Conservation (phyloP, 1,284 basidiomycete species). For the Rhodotorula mucilaginosa region DNA sequence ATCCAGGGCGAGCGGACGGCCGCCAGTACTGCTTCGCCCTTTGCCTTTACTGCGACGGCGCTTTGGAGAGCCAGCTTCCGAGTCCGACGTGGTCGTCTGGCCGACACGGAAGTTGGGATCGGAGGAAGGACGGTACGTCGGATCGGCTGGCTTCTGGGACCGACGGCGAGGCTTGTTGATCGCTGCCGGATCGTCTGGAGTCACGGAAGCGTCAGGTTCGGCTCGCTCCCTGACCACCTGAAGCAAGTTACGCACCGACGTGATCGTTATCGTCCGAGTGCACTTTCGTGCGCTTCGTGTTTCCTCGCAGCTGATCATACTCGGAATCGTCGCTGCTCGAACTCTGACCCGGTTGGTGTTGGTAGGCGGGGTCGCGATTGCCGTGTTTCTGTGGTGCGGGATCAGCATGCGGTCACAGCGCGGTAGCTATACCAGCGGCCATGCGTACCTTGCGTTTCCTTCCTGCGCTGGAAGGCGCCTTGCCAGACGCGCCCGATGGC, state of each 20-base stretch:
- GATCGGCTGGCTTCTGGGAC: slow-evolving; percentile 21
- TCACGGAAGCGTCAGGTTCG: too few species aligned
- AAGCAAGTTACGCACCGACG: background rate
- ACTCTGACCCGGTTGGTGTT: slow-evolving; percentile 14
- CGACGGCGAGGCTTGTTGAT: slow-evolving; percentile 14
- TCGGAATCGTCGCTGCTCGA: slow-evolving; percentile 27
- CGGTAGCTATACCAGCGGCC: too few species aligned
- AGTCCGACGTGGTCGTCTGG: slow-evolving; percentile 20
- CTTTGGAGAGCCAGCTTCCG: slow-evolving; percentile 4
- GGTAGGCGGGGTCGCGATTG: slow-evolving; percentile 20
- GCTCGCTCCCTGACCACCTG: too few species aligned
- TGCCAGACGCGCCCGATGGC: slow-evolving; percentile 2
- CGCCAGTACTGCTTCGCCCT: slow-evolving; percentile 11
- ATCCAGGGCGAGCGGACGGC: background rate
- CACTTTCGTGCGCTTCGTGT: slow-evolving; percentile 24
- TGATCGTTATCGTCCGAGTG: slow-evolving; percentile 18
- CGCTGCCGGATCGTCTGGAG: background rate
- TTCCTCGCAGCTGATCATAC: slow-evolving; percentile 11
- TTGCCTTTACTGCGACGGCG: slow-evolving; percentile 33
- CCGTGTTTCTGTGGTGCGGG: slow-evolving; percentile 15
- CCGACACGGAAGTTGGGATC: slow-evolving; percentile 23
- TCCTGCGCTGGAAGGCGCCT: slow-evolving; percentile 14
- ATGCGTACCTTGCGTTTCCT: slow-evolving; percentile 39
- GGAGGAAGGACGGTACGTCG: slow-evolving; percentile 8
- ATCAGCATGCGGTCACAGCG: too few species aligned